These are phyloP conservation scores for Aureobasidium sp. DNA, from an alignment of 2,329 filamentous ascomycete genomes.

Conservation along the genomic window DNA sequence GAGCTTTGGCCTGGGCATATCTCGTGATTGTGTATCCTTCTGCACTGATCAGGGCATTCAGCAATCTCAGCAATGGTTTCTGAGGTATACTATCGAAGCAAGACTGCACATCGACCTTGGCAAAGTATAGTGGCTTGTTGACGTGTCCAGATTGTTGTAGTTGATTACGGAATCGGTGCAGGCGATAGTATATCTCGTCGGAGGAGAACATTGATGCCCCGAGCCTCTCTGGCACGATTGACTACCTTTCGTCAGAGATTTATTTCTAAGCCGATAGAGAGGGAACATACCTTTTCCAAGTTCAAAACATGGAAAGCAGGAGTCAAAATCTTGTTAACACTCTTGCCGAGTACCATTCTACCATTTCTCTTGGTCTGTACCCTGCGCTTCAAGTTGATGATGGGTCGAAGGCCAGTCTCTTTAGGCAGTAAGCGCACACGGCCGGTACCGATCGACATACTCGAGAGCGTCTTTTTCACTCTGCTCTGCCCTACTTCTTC, in stretches of 20 bases:
- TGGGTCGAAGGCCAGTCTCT: slow-evolving; percentile 65
- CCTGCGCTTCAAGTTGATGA: slow-evolving; percentile 75
- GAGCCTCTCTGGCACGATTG: slow-evolving; percentile 48
- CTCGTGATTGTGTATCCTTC: slow-evolving; percentile 63
- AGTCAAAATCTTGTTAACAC: slow-evolving; percentile 63
- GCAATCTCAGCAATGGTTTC: slow-evolving; percentile 59
- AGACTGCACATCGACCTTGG: slow-evolving; percentile 82
- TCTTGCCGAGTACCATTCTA: slow-evolving; percentile 50
- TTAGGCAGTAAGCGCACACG: slow-evolving; percentile 81
- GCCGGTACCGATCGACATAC: slow-evolving; percentile 65
- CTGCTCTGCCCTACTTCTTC: slow-evolving; percentile 61
- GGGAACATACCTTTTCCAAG: slow-evolving; percentile 61
- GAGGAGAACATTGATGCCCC: slow-evolving; percentile 77
- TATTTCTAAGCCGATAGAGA: no score
- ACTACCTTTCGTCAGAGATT: slow-evolving; percentile 21
- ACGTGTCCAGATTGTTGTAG: slow-evolving; percentile 33
- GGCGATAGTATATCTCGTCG: slow-evolving; percentile 66
- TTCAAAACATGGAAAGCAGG: slow-evolving; percentile 73
- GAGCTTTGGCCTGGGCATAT: slow-evolving; percentile 63
- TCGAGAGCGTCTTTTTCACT: slow-evolving; percentile 52
- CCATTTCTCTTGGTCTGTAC: slow-evolving; percentile 47
- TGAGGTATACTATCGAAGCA: slow-evolving; percentile 97
- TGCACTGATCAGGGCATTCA: slow-evolving; percentile 51
- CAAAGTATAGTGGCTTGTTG: slow-evolving; percentile 63
- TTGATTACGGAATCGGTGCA: slow-evolving; percentile 60